Base-by-base conservation (phyloP, 2,329 filamentous ascomycete species). In the Diaporthe sp. region DNA sequence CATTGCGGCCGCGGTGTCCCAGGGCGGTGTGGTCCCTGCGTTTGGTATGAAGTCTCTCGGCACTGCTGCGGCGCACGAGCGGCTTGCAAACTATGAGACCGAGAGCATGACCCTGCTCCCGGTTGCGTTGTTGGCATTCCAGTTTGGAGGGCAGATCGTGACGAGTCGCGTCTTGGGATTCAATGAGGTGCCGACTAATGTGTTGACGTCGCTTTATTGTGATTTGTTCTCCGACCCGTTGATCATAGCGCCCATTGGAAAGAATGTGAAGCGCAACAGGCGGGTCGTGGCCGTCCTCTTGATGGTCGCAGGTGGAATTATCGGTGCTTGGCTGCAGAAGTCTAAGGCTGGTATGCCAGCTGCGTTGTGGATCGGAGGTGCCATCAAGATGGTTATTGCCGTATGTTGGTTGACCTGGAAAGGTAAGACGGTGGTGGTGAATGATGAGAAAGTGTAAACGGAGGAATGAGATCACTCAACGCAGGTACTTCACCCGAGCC, bases 101-200 rank as follows among this genome's bases (percentile, higher is more conserved):
- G 84, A 87, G 6, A 82, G 81, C 25, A 82, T 86, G 53, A 82
- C 84, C 1, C 77, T 82, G 51, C 49, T 80, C 22, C 82, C 81
- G 4, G 63, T 90, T 5, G 86, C 82, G 6, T 84, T 89, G 75
- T 83, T 92, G 12, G 89, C 89, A 0, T 89, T 90, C 78, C 88
- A 90, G 78, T 86, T 86, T 44, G 89, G 88, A 9, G 88, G 89
- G 60, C 88, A 90, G 81, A 90, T 90, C 77, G 88, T 89, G 39
- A 87, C 86, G 53, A 87, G 85, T 37, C 84, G 89, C 53, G 81
- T 87, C 6, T 82, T 91, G 39, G 88, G 88, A 7, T 87, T 88
- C 77, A 86, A 87, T 78, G 89, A 90, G 80, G 85, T 91, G 72
- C 89, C 89, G 2, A 89, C 89, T 1, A 89, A 88, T 72, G 89